Conservation (phyloP, 192 early-diverging fungal genomes). For the Gamsiella multidivaricata region DNA sequence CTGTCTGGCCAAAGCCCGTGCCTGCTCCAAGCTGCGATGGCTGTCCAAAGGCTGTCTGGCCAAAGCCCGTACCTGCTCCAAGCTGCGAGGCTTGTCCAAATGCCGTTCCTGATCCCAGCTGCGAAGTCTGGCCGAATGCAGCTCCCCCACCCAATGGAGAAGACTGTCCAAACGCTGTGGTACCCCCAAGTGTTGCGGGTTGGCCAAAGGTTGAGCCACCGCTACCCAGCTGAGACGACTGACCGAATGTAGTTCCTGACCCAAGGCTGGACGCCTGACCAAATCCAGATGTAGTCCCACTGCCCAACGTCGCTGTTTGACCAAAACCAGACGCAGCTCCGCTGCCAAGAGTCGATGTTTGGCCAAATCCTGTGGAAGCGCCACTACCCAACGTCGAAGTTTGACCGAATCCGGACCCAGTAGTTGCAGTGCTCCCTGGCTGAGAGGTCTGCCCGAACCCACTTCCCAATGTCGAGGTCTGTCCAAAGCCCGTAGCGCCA, state of each 20-base stretch:
- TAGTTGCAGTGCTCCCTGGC: background rate
- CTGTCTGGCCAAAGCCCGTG: constrained; percentile 21
- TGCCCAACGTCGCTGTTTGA: constrained; percentile 6
- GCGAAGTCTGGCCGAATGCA: constrained; percentile 33
- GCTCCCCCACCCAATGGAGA: constrained; percentile 11
- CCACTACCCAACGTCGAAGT: constrained; percentile 15
- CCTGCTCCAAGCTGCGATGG: constrained; percentile 15
- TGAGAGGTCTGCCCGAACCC: constrained; percentile 22
- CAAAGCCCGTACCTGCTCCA: constrained; percentile 20
- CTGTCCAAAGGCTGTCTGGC: constrained; percentile 38
- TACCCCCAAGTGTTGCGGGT: constrained; percentile 8
- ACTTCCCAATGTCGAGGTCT: constrained; percentile 5
- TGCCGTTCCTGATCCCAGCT: constrained; percentile 12
- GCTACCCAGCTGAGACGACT: constrained; percentile 22
- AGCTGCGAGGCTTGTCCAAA: constrained; percentile 34
- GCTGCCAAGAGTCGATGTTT: constrained; percentile 7
- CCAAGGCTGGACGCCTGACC: constrained; percentile 17
- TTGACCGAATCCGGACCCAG: constrained; percentile 27
- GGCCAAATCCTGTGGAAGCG: constrained; percentile 32
- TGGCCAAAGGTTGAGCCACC: constrained; percentile 20
- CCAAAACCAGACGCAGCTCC: background rate
- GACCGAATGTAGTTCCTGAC: constrained; percentile 20
- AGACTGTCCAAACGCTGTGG: constrained; percentile 31
- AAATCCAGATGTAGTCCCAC: constrained; percentile 3
- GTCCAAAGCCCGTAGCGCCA: background rate